Evolutionary conservation across 306 rosid genomes (phyloP).

Genomic region (Biancaea sappan): DNA sequence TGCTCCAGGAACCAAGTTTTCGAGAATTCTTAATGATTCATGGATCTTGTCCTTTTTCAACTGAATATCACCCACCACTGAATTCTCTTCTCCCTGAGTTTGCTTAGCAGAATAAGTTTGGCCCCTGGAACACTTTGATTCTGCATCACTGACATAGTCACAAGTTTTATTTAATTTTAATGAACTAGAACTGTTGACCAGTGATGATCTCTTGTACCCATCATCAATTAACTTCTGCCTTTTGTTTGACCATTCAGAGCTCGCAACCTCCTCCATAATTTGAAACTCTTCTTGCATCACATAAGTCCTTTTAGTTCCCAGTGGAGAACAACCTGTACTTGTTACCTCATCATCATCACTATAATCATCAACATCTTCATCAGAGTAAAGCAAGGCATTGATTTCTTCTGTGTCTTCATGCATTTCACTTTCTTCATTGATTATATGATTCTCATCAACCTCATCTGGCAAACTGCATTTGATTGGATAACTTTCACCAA

Average conservation of each 20-base stretch:
- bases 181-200: conserved; percentile 42
- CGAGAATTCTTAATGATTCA: conserved; percentile 60
- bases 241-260: conserved; percentile 58
- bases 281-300: conserved; percentile 43
- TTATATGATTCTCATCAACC: conserved; percentile 47
- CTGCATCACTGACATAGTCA: conserved; percentile 52
- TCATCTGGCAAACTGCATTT: conserved; percentile 37
- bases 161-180: conserved; percentile 39
- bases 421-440: conserved; percentile 67
- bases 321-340: conserved; percentile 75
- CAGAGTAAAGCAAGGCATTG: conserved; percentile 84
- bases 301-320: conserved; percentile 31
- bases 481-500: conserved; percentile 35
- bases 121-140: conserved; percentile 48
- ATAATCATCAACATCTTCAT: conserved; percentile 39
- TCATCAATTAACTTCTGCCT: conserved; percentile 62
- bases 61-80: conserved; percentile 35
- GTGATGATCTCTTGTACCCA: conserved; percentile 44
- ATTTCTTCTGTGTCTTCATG: conserved; percentile 90
- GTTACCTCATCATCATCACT: conserved; percentile 71
- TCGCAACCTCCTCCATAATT: conserved; percentile 50
- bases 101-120: conserved; percentile 25
- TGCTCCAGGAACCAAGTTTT: conserved; percentile 74
- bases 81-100: conserved; percentile 29
- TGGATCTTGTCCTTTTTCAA: conserved; percentile 58